phyloP scores from a whole-genome alignment of 1,284 basidiomycete genomes.

The Cryptococcus sp. region DNA sequence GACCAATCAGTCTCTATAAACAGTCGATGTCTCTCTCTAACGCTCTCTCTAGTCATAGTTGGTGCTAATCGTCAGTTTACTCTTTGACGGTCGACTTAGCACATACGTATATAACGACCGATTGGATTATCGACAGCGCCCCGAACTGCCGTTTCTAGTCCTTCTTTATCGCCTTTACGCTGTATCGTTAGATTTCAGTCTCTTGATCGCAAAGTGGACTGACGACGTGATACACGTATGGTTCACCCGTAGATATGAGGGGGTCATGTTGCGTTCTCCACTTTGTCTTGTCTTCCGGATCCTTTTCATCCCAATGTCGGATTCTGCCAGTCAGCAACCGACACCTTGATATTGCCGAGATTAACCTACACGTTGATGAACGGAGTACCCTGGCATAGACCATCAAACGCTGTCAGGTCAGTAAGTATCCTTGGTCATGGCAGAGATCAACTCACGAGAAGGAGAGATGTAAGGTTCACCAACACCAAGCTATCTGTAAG shows the following conservation, averaged over 20 bases:
- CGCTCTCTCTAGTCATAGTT: no score
- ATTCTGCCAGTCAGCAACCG: constrained; percentile 10
- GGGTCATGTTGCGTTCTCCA: constrained; percentile 48
- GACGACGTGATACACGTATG: constrained; percentile 49
- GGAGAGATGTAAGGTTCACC: constrained; percentile 32
- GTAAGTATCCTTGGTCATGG: not conserved
- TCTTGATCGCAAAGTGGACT: no score
- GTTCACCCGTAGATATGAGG: constrained; percentile 34
- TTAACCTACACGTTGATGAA: constrained; percentile 47
- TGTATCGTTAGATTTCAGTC: no score
- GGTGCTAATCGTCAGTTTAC: no score
- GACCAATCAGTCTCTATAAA: no score
- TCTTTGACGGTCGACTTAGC: no score
- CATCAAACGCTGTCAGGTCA: constrained; percentile 43
- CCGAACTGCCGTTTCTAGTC: no score
- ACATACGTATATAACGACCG: no score
- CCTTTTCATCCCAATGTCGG: constrained; percentile 28
- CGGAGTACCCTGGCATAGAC: constrained; percentile 49
- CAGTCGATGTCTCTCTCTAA: no score
- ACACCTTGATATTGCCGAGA: not conserved
- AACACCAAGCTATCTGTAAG: constrained; percentile 11
- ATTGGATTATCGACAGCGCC: no score
- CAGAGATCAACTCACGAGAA: constrained; percentile 19
- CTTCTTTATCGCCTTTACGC: no score
- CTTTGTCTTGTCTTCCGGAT: constrained; percentile 36